These are phyloP conservation scores for Catharanthus roseus DNA, from an alignment of 257 asterid species.

Conservation along the genomic window DNA sequence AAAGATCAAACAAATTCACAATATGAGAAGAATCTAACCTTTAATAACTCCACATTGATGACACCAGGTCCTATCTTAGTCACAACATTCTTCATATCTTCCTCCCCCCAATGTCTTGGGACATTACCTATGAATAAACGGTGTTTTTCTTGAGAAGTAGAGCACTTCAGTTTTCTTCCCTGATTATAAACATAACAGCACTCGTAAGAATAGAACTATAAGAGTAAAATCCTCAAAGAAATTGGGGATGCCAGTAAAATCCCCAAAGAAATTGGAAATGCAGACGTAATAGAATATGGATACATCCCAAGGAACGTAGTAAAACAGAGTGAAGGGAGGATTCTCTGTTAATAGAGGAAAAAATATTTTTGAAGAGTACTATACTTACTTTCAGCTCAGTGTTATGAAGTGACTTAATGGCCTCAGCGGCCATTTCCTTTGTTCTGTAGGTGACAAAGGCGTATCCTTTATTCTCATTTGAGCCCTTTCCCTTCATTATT, in stretches of 20 bases:
- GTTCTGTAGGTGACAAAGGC: slow-evolving; percentile 88
- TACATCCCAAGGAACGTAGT: neutral
- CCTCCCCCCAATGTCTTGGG: slow-evolving; percentile 86
- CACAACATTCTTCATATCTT: slow-evolving; percentile 69
- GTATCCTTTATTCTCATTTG: slow-evolving; percentile 82
- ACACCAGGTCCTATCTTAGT: slow-evolving; percentile 84
- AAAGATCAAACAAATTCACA: neutral
- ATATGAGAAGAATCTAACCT: slow-evolving; percentile 39
- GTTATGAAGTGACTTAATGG: slow-evolving; percentile 76
- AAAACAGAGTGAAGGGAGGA: neutral
- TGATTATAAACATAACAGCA: slow-evolving; percentile 22
- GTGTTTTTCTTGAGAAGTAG: slow-evolving; percentile 91
- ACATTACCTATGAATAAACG: slow-evolving; percentile 85
- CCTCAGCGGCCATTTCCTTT: slow-evolving; percentile 83
- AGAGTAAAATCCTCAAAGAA: neutral
- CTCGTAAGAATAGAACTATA: neutral
- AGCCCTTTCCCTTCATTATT: slow-evolving; percentile 89
- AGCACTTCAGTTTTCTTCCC: slow-evolving; percentile 86
- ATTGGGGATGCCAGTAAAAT: neutral
- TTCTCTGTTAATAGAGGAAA: neutral
- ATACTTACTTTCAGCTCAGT: slow-evolving; percentile 63
- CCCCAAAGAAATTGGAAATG: neutral
- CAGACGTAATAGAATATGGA: neutral
- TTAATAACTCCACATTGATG: slow-evolving; percentile 62
- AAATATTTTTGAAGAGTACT: neutral